Evolutionary conservation across 257 asterid genomes (phyloP).

Genomic region (Solanum bukasovii): DNA sequence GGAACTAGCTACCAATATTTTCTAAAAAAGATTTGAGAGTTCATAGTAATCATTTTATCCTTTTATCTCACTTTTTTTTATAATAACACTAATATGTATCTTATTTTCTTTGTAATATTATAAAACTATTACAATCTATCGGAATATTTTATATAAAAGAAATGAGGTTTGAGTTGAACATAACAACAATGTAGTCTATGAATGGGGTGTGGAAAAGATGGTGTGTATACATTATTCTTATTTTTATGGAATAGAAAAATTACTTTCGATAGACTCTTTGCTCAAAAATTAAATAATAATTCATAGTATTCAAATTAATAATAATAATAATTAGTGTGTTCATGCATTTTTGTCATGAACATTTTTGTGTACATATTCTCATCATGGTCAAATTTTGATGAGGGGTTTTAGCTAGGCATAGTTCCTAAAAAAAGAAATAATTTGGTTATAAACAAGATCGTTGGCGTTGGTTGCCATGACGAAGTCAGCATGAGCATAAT

Average conservation of each 20-base stretch:
- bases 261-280: neutral
- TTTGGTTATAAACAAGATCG: slow-evolving; percentile 31
- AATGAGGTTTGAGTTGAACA: neutral
- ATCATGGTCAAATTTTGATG: neutral
- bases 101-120: neutral
- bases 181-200: neutral
- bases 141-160: neutral
- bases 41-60: neutral
- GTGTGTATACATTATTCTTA: neutral
- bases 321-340: neutral
- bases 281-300: neutral
- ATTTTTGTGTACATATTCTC: neutral
- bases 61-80: neutral
- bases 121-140: neutral
- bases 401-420: neutral
- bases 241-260: neutral
- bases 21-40: neutral
- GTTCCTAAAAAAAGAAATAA: slow-evolving; percentile 31
- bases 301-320: neutral
- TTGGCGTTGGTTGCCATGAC: slow-evolving; percentile 37
- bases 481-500: slow-evolving; percentile 53
- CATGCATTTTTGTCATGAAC: neutral
- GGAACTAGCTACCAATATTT: neutral
- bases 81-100: neutral
- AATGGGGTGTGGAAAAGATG: neutral